Evolutionary conservation across 2,329 filamentous ascomycete species (phyloP).

Genomic region (Nemania bipapillata): DNA sequence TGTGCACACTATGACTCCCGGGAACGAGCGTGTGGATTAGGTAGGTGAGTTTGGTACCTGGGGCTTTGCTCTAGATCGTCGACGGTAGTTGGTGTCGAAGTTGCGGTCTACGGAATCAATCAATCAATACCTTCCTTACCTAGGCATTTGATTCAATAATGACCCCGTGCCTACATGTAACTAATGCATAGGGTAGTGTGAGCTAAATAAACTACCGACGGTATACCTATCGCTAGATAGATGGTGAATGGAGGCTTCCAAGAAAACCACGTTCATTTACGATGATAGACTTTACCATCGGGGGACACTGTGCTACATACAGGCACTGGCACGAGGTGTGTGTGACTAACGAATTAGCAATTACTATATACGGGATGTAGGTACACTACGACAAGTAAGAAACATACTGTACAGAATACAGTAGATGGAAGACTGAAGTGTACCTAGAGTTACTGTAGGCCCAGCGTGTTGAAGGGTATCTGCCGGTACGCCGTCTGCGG

Average conservation of each 20-base stretch:
- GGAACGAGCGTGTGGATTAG: neutral
- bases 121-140: slow-evolving; percentile 2
- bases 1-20: neutral
- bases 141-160: neutral
- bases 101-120: slow-evolving; percentile 4
- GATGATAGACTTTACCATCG: slow-evolving; percentile 1
- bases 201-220: slow-evolving; percentile 22
- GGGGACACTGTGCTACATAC: slow-evolving; percentile 2
- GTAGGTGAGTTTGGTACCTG: neutral
- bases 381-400: neutral
- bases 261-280: slow-evolving; percentile 7
- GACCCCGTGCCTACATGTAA: neutral
- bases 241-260: neutral
- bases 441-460: slow-evolving; percentile 9
- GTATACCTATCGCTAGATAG: neutral
- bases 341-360: slow-evolving; percentile 1
- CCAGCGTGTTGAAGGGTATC: slow-evolving; percentile 14
- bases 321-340: neutral
- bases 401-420: neutral
- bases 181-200: neutral
- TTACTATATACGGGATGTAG: neutral
- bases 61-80: neutral
- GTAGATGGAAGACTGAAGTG: neutral
- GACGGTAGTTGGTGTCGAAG: neutral
- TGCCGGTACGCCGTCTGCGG: slow-evolving; percentile 6